These are phyloP conservation scores for Athelia psychrophila DNA, from an alignment of 1,284 basidiomycete species.

Conservation along the genomic window DNA sequence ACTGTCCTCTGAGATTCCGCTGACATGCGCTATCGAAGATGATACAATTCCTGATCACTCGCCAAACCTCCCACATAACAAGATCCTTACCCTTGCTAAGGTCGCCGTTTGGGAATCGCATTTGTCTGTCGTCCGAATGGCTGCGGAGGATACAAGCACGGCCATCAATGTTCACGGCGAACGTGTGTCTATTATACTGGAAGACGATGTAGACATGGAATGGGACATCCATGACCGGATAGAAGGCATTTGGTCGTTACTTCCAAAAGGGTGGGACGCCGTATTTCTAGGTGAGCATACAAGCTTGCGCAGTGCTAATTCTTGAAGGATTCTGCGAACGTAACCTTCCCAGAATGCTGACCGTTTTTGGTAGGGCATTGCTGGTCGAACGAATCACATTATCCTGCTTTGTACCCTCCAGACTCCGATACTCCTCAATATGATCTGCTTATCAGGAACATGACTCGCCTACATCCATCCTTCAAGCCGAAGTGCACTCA, in stretches of 20 bases:
- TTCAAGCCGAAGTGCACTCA: conserved; percentile 65
- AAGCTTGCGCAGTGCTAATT: neutral
- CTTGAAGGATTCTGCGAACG: no score
- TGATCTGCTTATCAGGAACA: neutral
- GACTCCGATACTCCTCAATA: neutral
- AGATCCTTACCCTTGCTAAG: conserved; percentile 52
- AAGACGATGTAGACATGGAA: conserved; percentile 83
- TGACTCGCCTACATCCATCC: conserved; percentile 49
- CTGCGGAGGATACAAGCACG: conserved; percentile 29
- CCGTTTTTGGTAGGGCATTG: conserved; percentile 58
- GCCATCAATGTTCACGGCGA: conserved; percentile 21
- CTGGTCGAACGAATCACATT: conserved; percentile 62
- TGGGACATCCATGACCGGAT: conserved; percentile 55
- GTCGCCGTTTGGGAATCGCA: conserved; percentile 80
- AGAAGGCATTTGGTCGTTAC: conserved; percentile 44
- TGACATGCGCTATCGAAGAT: conserved; percentile 52
- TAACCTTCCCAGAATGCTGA: no score
- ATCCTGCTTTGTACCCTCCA: conserved; percentile 24
- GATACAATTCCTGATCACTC: conserved; percentile 35
- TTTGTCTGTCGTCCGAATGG: conserved; percentile 45
- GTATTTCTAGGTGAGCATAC: conserved; percentile 62
- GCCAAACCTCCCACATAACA: conserved; percentile 39
- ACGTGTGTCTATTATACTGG: conserved; percentile 54
- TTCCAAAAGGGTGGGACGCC: conserved; percentile 73
- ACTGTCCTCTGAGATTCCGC: conserved; percentile 14